A percentile compares a stretch with the other conserved stretches of the same genome.
Conservation (phyloP, 306 rosid genomes). For the Carpinus fangiana region DNA sequence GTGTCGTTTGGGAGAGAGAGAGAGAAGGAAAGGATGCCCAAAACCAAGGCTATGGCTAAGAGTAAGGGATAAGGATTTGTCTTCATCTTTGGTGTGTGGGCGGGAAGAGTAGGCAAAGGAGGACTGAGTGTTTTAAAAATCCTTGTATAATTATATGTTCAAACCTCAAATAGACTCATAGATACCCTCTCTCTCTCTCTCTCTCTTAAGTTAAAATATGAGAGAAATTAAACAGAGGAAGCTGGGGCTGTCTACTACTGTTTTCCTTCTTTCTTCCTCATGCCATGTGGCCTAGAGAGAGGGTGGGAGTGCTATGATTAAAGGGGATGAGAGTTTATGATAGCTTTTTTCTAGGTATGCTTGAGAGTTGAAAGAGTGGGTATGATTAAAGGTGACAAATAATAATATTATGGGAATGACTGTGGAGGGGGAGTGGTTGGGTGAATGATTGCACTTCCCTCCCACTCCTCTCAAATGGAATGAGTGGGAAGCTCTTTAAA, state of each 20-base stretch:
- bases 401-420: conserved; percentile 14
- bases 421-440: conserved; percentile 38
- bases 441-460: conserved; percentile 61
- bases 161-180: neutral
- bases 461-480: conserved; percentile 41
- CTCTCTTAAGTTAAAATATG: neutral
- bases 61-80: conserved; percentile 11
- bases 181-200: neutral
- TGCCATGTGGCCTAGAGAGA: neutral
- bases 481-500: conserved; percentile 32
- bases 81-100: conserved; percentile 42
- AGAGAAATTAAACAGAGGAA: no score
- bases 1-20: conserved; percentile 56
- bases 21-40: conserved; percentile 19
- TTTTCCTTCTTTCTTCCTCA: neutral
- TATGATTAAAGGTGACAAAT: conserved; percentile 54
- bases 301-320: neutral
- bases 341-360: neutral
- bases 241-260: no score
- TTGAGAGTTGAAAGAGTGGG: conserved; percentile 19
- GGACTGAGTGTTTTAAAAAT: conserved; percentile 3
- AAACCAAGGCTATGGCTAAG: conserved; percentile 11
- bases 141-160: neutral
- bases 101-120: conserved; percentile 31
- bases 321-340: conserved; percentile 24